Evolutionary conservation across 768 basidiomycete genomes (phyloP), one percentile per base, ranked within the genome.

Genomic region (Favolaschia claudopus): DNA sequence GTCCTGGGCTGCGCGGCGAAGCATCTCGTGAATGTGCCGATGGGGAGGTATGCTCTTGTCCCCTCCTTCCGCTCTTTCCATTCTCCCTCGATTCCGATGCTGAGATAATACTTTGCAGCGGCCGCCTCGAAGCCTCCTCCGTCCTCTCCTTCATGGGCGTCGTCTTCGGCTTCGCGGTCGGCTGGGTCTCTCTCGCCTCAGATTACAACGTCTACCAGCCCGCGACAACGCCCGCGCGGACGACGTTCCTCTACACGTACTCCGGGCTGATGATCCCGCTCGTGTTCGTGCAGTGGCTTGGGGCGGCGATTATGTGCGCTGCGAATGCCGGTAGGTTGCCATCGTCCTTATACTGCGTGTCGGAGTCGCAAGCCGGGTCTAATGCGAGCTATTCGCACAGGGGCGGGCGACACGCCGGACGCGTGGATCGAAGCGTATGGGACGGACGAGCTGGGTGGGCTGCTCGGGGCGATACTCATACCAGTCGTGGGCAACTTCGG

Each of bases 121-220:
- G 76, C 14, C 65, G 65, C 31, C 63, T 61, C 0, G 77, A 75
- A 34, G 74, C 74, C 12, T 77, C 72, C 17, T 63, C 49, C 52
- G 72, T 76, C 40, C 72, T 81, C 31, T 74, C 72, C 12, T 79
- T 79, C 63, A 76, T 71, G 27, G 70, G 71, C 43, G 67, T 70
- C 29, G 63, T 74, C 44, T 64, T 83, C 6, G 86, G 86, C 0
- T 87, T 85, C 51, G 78, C 83, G 13, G 76, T 85, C 64, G 79
- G 80, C 20, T 81, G 80, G 79, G 64, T 72, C 20, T 70, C 68
- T 24, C 69, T 77, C 48, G 75, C 78, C 19, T 72, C 72, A 25
- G 76, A 75, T 62, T 81, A 80, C 73, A 79, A 78, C 49, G 78
- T 80, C 59, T 75, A 77, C 70, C 71, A 77, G 64, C 76, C 77